Evolutionary conservation across 2,329 filamentous ascomycete species (phyloP).

Genomic region (Geosmithia morbida): DNA sequence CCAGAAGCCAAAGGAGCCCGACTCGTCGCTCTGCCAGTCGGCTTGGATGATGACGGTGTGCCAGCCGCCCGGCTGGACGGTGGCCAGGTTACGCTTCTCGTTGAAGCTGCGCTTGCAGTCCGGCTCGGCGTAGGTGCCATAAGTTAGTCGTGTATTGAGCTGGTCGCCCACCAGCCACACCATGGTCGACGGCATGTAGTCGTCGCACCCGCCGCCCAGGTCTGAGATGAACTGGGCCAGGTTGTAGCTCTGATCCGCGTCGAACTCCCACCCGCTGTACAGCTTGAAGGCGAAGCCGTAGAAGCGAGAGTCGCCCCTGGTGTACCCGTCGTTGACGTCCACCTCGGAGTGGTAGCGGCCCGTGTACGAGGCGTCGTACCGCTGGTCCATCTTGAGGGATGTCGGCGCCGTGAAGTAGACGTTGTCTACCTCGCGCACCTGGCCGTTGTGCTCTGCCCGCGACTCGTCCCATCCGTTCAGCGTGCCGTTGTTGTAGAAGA

Average conservation of each 20-base stretch:
- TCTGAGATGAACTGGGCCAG: slow-evolving; percentile 33
- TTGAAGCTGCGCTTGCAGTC: slow-evolving; percentile 10
- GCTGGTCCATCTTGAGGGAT: slow-evolving; percentile 29
- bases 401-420: slow-evolving; percentile 20
- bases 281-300: slow-evolving; percentile 38
- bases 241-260: slow-evolving; percentile 26
- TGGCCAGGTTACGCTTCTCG: slow-evolving; percentile 14
- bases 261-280: slow-evolving; percentile 27
- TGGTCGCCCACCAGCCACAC: slow-evolving; percentile 27
- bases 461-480: slow-evolving; percentile 22
- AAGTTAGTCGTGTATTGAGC: slow-evolving; percentile 23
- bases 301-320: slow-evolving; percentile 26
- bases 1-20: slow-evolving; percentile 31
- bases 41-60: slow-evolving; percentile 30
- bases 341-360: slow-evolving; percentile 35
- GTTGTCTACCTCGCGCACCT: slow-evolving; percentile 24
- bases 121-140: slow-evolving; percentile 11
- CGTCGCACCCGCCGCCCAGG: slow-evolving; percentile 20
- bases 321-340: slow-evolving; percentile 25
- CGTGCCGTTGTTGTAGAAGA: slow-evolving; percentile 26
- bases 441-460: slow-evolving; percentile 25
- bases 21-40: slow-evolving; percentile 25
- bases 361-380: slow-evolving; percentile 22
- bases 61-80: slow-evolving; percentile 27
- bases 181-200: slow-evolving; percentile 33